Evolutionary conservation across 2,329 filamentous ascomycete genomes (phyloP), one percentile per base, ranked within the genome.

Genomic region (Epichloe typhina): DNA sequence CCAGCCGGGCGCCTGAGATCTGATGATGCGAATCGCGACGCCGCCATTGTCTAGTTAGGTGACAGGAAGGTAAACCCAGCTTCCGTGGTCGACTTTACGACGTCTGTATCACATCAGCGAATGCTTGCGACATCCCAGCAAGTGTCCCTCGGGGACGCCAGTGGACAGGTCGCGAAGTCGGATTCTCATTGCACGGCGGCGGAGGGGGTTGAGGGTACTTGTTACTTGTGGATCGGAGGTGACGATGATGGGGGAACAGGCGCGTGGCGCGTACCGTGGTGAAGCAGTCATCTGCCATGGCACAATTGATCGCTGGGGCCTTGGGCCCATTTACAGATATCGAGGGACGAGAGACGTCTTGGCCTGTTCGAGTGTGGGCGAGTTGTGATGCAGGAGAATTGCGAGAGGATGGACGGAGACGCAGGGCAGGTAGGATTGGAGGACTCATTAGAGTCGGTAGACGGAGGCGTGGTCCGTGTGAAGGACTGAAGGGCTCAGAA

Each of bases 1-100:
- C 74, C 74, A 56, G 77, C 71, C 59, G 74, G 72, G 52, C 73
- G 72, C 60, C 72, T 72, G 55, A 74, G 65, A 61, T 76, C 73
- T 61, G 67, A 64, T 54, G 67, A 58, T 53, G 67, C 64, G 59
- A 71, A 72, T 58, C 71, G 69, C 59, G 71, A 69, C 50, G 71
- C 66, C 58, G 72, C 69, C 72, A 74, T 74, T 59, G 58, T 68
- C 58, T 62, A 52, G n/a, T 58, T 58, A 53, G 57, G 54, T 57
- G 54, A 61, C 55, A 53, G 59, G 56, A 54, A 52, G 52, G 56
- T 53, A 54, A 47, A 55, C 52, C 59, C 58, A 62, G 60, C 63
- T 60, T 66, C 64, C 59, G 61, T 38, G 64, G 63, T 64, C 66
- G 61, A 61, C 60, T 66, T 64, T 72, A 72, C 66, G 65, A 70